Evolutionary conservation across 495 filamentous ascomycete genomes (phyloP).

Genomic region (Neurospora hispaniola): DNA sequence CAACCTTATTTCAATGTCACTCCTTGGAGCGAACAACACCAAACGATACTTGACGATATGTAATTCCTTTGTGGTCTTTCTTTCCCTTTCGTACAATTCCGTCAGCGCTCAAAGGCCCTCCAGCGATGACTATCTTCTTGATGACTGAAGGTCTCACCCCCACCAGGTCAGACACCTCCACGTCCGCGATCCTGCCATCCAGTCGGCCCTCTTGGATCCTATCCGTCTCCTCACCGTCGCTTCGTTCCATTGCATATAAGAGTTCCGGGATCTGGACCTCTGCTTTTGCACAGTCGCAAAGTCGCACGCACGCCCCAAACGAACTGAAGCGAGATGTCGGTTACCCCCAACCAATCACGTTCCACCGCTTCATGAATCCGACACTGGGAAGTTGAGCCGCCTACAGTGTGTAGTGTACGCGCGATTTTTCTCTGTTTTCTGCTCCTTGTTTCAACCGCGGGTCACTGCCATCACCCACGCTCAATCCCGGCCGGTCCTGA

Average conservation of each 20-base stretch:
- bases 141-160: neutral
- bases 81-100: neutral
- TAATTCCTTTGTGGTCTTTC: neutral
- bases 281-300: neutral
- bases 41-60: neutral
- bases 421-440: neutral
- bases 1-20: neutral
- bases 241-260: neutral
- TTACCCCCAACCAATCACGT: neutral
- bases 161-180: neutral
- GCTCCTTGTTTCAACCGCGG: neutral
- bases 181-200: neutral
- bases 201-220: neutral
- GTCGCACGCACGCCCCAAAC: neutral
- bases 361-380: neutral
- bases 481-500: neutral
- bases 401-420: neutral
- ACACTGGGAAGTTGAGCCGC: neutral
- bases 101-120: neutral
- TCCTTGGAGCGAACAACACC: neutral
- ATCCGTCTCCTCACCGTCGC: neutral
- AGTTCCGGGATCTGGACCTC: neutral
- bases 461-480: neutral
- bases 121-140: no score
- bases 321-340: neutral